Evolutionary conservation across 1,284 basidiomycete species (phyloP), one percentile per base, ranked within the genome.

Genomic region (Cerrena zonata): DNA sequence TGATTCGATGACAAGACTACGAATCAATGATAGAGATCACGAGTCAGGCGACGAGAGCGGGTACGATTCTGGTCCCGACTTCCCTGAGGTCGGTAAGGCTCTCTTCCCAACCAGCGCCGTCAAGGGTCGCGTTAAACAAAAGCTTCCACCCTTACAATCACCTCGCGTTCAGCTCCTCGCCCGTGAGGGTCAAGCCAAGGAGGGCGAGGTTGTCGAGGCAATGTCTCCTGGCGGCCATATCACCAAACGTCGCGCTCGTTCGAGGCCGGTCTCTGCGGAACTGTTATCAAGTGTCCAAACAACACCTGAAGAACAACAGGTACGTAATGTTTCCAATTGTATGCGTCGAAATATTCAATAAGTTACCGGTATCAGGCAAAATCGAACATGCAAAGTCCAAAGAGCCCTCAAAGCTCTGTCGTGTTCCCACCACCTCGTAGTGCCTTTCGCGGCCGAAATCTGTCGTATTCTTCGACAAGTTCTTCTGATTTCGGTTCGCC

Each of bases 201-300:
- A 62, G 19, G 79, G 82, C 54, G 84, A 69, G 50, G 68, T 85
- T 22, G 81, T 74, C 2, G 83, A 84, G 57, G 79, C 80, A 0
- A 71, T 86, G 52, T 89, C 84, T 0, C 86, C 84, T 2, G 82
- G 81, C 21, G 85, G 85, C 0, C 86, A 87, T 63, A 69, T 88
- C 51, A 77, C 72, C 26, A 89, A 89, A 65, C 74, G 86, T 50
- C 77, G 84, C 15, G 84, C 84, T 2, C 78, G 81, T 15, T 79
- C 82, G 27, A 72, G 84, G 45, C 86, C 84, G 1, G 69, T 86
- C 7, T 87, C 86, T 23, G 65, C 77, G 34, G 84, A 88, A 59
- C 64, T 87, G 40, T 70, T 79, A 7, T 74, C 82, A 59, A 76
- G 75, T 51, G 65, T 70, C 36, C 68, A 72, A 55, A 66, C 72